Percentiles rank a stretch among this genome's conserved stretches.
These are phyloP conservation scores for Penicillium sp. DNA, from an alignment of 2,329 filamentous ascomycete species.

Conservation along the genomic window DNA sequence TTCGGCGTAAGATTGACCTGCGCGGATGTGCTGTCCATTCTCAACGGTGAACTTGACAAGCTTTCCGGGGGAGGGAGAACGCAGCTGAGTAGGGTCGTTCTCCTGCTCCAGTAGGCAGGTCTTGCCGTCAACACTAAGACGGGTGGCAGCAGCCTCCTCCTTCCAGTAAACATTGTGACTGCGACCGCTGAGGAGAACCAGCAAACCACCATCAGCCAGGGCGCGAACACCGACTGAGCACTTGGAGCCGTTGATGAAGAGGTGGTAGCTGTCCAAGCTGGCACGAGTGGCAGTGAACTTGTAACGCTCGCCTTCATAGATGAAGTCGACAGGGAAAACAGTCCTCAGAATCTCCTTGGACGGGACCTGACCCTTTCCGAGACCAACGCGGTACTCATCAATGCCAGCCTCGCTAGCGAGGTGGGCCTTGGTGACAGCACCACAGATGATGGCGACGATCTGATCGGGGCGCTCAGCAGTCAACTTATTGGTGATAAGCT, in stretches of 20 bases:
- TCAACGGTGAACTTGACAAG: constrained; percentile 97
- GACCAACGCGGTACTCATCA: constrained; percentile 77
- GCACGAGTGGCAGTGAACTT: constrained; percentile 97
- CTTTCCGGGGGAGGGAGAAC: constrained; percentile 93
- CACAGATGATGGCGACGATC: constrained; percentile 90
- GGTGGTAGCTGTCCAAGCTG: constrained; percentile 87
- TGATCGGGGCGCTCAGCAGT: constrained; percentile 93
- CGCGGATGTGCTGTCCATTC: constrained; percentile 87
- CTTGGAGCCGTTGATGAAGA: constrained; percentile 99
- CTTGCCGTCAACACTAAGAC: constrained; percentile 95
- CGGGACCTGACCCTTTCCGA: constrained; percentile 96
- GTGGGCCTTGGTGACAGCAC: constrained; percentile 92
- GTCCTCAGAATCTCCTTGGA: constrained; percentile 97
- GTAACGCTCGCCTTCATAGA: constrained; percentile 94
- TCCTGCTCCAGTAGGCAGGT: constrained; percentile 97
- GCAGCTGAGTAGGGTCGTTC: constrained; percentile 96
- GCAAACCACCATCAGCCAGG: constrained; percentile 87
- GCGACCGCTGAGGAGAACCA: constrained; percentile 85
- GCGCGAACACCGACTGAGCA: constrained; percentile 89
- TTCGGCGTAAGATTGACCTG: constrained; percentile 90
- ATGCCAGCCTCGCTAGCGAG: constrained; percentile 89
- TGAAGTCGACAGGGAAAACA: constrained; percentile 96
- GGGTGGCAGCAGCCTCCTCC: constrained; percentile 93
- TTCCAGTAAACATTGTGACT: constrained; percentile 99
- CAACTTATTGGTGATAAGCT: constrained; percentile 96